Evolutionary conservation across 306 rosid genomes (phyloP).

Genomic region (Vachellia pachyceras): DNA sequence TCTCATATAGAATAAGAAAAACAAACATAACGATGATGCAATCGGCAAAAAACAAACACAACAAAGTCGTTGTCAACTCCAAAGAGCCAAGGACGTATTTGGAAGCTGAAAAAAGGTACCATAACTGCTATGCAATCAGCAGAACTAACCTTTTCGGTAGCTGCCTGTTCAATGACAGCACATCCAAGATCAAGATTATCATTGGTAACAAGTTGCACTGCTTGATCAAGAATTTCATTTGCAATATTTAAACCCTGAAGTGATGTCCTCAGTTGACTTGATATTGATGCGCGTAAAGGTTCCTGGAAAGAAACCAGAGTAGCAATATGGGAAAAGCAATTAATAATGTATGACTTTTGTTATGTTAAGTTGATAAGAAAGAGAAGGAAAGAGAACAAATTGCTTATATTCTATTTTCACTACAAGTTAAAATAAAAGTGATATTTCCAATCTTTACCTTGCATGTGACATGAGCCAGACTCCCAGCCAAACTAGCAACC

Average conservation of each 20-base stretch:
- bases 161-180: slow-evolving; percentile 96
- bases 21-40: neutral
- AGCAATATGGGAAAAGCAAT: slow-evolving; percentile 10
- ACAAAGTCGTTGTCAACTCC: neutral
- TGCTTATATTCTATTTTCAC: slow-evolving; percentile 1
- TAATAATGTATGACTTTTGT: neutral
- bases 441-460: slow-evolving; percentile 59
- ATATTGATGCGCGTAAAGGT: slow-evolving; percentile 84
- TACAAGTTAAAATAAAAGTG: slow-evolving; percentile 5
- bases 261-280: slow-evolving; percentile 77
- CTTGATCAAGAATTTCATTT: slow-evolving; percentile 80
- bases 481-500: slow-evolving; percentile 98
- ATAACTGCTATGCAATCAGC: slow-evolving; percentile 28
- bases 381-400: neutral
- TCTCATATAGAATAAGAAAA: neutral
- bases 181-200: slow-evolving; percentile 99
- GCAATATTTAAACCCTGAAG: slow-evolving; percentile 75
- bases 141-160: slow-evolving; percentile 86
- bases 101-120: neutral
- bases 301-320: slow-evolving; percentile 63
- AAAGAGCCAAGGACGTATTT: neutral
- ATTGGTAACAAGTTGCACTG: slow-evolving; percentile 94
- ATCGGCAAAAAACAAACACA: neutral
- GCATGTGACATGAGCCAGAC: slow-evolving; percentile 99
- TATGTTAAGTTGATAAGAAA: too few species aligned